Evolutionary conservation across 768 basidiomycete genomes (phyloP).

Genomic region (Collybiopsis confluens): DNA sequence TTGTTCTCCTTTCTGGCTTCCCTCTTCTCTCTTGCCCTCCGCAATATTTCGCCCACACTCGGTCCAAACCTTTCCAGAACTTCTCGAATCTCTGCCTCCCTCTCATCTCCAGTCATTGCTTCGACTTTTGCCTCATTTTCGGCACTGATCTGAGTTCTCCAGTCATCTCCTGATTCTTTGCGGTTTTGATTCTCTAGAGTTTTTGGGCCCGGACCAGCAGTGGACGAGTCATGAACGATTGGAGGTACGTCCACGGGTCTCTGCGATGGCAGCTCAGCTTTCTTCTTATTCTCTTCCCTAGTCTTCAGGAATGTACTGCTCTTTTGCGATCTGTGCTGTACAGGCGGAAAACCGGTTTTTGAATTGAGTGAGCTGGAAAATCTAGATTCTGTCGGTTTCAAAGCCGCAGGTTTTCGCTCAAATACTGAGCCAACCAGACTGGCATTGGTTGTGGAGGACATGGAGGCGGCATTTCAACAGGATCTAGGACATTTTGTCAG

Average conservation of each 20-base stretch:
- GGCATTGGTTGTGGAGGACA: not conserved
- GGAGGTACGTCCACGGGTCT: slow-evolving; percentile 26
- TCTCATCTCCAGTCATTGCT: slow-evolving; percentile 68
- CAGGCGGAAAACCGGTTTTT: slow-evolving; percentile 57
- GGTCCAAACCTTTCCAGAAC: slow-evolving; percentile 71
- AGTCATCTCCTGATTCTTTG: slow-evolving; percentile 23
- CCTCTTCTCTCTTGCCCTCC: slow-evolving; percentile 45
- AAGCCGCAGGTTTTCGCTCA: slow-evolving; percentile 33
- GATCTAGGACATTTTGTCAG: no score
- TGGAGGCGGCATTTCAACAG: no score
- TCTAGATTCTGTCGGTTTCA: slow-evolving; percentile 15
- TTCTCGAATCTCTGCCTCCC: slow-evolving; percentile 58
- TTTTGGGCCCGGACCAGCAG: slow-evolving; percentile 12
- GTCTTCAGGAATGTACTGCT: slow-evolving; percentile 56
- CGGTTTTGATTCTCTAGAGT: slow-evolving; percentile 14
- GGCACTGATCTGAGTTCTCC: slow-evolving; percentile 54
- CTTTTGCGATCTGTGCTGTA: slow-evolving; percentile 53
- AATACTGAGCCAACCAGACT: slow-evolving; percentile 40
- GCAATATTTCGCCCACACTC: slow-evolving; percentile 58
- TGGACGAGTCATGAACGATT: not conserved
- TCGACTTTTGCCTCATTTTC: slow-evolving; percentile 65
- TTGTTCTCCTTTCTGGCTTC: slow-evolving; percentile 14
- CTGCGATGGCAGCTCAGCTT: slow-evolving; percentile 1
- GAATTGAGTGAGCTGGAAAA: slow-evolving; percentile 9
- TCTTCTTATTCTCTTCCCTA: slow-evolving; percentile 29